These are phyloP conservation scores for Carex cristatella DNA, from an alignment of 176 grass and related monocot species.

Conservation along the genomic window DNA sequence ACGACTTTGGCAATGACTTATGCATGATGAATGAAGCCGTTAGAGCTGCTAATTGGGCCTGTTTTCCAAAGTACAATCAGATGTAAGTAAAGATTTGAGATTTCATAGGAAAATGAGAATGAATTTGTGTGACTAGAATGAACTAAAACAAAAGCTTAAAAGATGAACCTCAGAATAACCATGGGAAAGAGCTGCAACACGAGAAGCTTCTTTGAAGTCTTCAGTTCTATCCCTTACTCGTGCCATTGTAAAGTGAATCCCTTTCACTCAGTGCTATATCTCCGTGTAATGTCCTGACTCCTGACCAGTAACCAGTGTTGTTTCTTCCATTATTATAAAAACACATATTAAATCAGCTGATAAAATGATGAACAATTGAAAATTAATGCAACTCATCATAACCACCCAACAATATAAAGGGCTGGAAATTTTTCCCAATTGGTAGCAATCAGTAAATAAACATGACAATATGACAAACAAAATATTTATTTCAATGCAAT, in stretches of 20 bases:
- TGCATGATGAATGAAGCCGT: conserved; percentile 86
- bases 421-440: background rate
- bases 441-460: background rate
- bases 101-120: background rate
- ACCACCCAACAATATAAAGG: background rate
- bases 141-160: background rate
- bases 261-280: background rate
- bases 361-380: background rate
- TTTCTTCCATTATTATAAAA: background rate
- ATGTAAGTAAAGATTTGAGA: background rate
- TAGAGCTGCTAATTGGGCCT: conserved; percentile 63
- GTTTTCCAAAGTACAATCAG: conserved; percentile 4
- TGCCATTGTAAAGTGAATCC: conserved; percentile 37
- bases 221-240: conserved; percentile 70
- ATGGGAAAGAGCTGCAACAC: conserved; percentile 46
- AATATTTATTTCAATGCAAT: background rate
- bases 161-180: conserved; percentile 63
- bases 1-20: conserved; percentile 47
- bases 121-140: background rate
- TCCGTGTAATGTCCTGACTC: background rate
- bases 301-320: background rate
- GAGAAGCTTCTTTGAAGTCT: conserved; percentile 71
- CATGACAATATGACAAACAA: background rate
- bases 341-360: background rate
- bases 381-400: background rate